phyloP scores from a whole-genome alignment of 179 eudicot genomes.

The Silene coronaria region DNA sequence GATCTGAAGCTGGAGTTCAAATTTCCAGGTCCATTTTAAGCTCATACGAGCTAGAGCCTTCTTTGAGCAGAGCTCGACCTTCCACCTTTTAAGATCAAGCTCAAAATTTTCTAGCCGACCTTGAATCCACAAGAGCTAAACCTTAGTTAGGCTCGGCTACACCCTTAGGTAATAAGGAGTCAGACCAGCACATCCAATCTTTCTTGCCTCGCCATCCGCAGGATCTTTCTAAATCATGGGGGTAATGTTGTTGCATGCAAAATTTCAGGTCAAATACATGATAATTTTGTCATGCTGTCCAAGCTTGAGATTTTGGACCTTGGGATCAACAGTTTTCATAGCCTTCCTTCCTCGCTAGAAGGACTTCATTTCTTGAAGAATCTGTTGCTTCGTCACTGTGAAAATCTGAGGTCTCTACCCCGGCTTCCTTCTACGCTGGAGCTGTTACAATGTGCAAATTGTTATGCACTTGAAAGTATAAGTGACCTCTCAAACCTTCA shows the following conservation, averaged over 20 bases:
- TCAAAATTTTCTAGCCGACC: not conserved
- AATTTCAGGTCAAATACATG: conserved; percentile 36
- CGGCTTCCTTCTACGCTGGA: conserved; percentile 48
- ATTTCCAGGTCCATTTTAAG: too few species aligned
- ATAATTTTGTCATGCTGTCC: conserved; percentile 42
- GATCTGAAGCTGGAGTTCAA: too few species aligned
- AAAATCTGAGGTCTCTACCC: conserved; percentile 41
- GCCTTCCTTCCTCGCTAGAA: conserved; percentile 46
- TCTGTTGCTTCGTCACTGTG: conserved; percentile 39
- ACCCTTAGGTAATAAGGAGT: too few species aligned
- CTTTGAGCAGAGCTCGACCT: too few species aligned
- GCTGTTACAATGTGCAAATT: conserved; percentile 46
- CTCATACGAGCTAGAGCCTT: too few species aligned
- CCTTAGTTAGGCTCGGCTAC: too few species aligned
- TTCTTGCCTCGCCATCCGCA: not conserved
- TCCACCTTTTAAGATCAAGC: too few species aligned
- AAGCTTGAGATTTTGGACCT: conserved; percentile 40
- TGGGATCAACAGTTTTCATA: conserved; percentile 42
- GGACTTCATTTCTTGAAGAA: conserved; percentile 35
- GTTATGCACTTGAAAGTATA: conserved; percentile 37
- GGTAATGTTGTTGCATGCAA: conserved; percentile 27
- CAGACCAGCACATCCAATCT: not conserved
- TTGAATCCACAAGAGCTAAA: not conserved
- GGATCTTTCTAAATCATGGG: too few species aligned
- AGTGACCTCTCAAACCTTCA: conserved; percentile 40